Percentiles rank a stretch among this genome's conserved stretches.
Evolutionary conservation across 2,329 filamentous ascomycete species (phyloP).

Genomic region (Sporothrix sp.): DNA sequence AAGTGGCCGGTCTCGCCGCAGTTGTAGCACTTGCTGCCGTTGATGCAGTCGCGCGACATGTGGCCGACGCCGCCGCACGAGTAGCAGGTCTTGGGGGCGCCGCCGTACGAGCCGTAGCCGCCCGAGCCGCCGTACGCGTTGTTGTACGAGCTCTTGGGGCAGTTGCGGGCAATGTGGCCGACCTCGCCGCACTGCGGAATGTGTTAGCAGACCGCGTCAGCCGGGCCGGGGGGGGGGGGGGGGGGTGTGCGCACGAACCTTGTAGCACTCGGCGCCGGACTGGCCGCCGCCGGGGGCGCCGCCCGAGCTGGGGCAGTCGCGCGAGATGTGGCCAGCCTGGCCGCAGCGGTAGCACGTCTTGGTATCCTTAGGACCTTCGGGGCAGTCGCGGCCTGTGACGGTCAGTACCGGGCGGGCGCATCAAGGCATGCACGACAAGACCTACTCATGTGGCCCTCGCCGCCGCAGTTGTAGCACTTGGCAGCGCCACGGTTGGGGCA

Average conservation of each 20-base stretch:
- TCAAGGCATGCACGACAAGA: neutral
- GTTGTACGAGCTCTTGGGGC: constrained; percentile 53
- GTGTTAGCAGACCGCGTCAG: neutral
- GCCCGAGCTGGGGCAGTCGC: constrained; percentile 60
- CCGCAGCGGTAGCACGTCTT: constrained; percentile 72
- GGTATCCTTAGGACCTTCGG: constrained; percentile 77
- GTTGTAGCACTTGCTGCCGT: constrained; percentile 99
- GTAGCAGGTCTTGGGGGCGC: constrained; percentile 73
- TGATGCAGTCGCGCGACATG: constrained; percentile 95
- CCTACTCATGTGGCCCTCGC: constrained; percentile 71
- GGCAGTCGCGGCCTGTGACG: constrained; percentile 74
- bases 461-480: constrained; percentile 79
- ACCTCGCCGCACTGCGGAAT: constrained; percentile 65
- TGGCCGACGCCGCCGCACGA: constrained; percentile 95
- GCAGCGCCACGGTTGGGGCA: constrained; percentile 76
- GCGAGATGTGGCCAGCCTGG: constrained; percentile 80
- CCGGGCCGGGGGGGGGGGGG: too few species aligned
- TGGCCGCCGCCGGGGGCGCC: constrained; percentile 30
- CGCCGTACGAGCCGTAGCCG: constrained; percentile 25
- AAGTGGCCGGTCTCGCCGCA: constrained; percentile 90
- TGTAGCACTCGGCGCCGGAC: constrained; percentile 74
- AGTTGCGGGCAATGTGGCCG: constrained; percentile 93
- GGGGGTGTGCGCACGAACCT: constrained; percentile 38
- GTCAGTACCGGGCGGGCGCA: constrained; percentile 15
- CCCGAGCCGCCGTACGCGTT: constrained; percentile 38